Evolutionary conservation across 2,329 filamentous ascomycete genomes (phyloP), one percentile per base, ranked within the genome.

Genomic region (Elsinoe necatrix): DNA sequence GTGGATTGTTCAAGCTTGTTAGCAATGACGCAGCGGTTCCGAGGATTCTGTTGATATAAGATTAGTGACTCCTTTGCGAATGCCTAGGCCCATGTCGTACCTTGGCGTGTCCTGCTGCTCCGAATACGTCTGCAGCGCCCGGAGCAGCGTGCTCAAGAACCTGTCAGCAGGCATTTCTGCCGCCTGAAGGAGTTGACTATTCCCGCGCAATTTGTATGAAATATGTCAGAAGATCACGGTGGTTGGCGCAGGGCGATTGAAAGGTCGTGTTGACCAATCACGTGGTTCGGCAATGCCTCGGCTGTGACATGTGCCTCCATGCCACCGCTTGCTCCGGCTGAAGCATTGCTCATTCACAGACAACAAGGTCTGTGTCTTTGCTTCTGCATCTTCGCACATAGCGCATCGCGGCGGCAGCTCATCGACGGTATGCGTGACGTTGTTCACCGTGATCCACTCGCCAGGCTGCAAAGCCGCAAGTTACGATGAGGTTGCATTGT

Each of bases 1-100:
- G 78, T 12, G 86, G 86, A 66, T 90, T 90, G 60, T 82, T 82
- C 54, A 90, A 80, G 50, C 80, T 80, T 14, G 83, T 80, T 56
- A 91, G 77, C 27, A 90, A 79, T 37, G 82, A 80, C 16, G 81
- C 78, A 14, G 85, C 86, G 43, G 83, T 85, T 61, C 79, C 82
- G 65, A 87, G 76, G 29, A 84, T 71, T 59, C 71, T 74, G 62
- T 4, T 7, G 11, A 43, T 21, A 14, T 18, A 16, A 6, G 47
- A 59, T 66, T 31, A 64, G 61, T 55, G 29, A 21, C 7, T 11
- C 39, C 45, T 43, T 37, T 41, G 43, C 23, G 20, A 23, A 12
- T 35, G 5, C 23, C 25, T 4, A 34, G 4, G 14, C 3, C 8
- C 9, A 25, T 14, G 58, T 57, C 70, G 61, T 72, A 83, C 82